Conservation (phyloP, 345 rosid species). For the Camelina neglecta region DNA sequence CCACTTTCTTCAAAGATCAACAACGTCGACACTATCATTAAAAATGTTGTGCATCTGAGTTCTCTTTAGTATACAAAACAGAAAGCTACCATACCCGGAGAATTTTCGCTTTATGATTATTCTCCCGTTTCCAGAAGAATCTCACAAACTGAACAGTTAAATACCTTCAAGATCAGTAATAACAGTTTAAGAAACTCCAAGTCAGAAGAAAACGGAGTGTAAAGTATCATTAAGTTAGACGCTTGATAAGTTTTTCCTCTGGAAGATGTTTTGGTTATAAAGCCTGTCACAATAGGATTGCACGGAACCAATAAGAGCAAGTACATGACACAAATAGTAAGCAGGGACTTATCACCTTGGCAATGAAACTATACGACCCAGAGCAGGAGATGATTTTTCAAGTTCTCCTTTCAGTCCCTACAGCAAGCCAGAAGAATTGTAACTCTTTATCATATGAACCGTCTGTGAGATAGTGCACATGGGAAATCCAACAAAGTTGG, state of each 20-base stretch:
- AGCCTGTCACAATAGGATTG: background rate
- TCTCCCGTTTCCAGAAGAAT: conserved; percentile 97
- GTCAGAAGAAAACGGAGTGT: background rate
- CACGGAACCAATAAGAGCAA: background rate
- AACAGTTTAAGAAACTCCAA: background rate
- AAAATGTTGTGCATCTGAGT: background rate
- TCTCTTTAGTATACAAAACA: conserved; percentile 6
- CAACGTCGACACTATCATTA: conserved; percentile 6
- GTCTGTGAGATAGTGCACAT: background rate
- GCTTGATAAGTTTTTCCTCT: conserved; percentile 13
- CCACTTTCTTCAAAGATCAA: conserved; percentile 77
- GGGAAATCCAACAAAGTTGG: conserved; percentile 6
- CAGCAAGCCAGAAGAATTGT: conserved; percentile 12
- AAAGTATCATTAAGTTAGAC: background rate
- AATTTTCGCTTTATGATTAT: conserved; percentile 94
- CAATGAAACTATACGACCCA: conserved; percentile 84
- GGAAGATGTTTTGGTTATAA: background rate
- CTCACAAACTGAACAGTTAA: conserved; percentile 94
- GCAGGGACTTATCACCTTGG: conserved; percentile 59
- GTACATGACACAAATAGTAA: conserved; percentile 2
- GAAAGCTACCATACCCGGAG: conserved; percentile 59
- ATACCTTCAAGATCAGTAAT: conserved; percentile 59
- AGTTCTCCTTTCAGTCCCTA: conserved; percentile 91
- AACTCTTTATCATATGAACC: background rate
- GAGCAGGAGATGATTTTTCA: conserved; percentile 87